phyloP scores from a whole-genome alignment of 257 asterid genomes.

The Coffea canephora region DNA sequence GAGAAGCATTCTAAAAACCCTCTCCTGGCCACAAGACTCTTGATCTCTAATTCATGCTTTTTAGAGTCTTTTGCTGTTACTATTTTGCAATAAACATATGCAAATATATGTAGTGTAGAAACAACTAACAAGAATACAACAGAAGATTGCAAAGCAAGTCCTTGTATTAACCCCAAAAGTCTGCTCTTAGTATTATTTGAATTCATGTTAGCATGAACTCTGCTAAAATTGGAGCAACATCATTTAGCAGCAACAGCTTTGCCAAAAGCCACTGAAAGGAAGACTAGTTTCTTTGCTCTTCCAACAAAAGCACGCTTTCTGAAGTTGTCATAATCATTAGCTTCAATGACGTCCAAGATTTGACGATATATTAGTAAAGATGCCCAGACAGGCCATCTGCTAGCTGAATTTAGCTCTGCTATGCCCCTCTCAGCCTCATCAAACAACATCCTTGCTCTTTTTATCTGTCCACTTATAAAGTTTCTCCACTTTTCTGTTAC shows the following conservation, averaged over 20 bases:
- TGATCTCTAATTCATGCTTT: no score
- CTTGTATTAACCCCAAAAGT: not conserved
- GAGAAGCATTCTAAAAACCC: no score
- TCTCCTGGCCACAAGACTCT: no score
- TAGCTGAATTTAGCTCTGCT: slow-evolving; percentile 16
- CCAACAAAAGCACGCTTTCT: slow-evolving; percentile 20
- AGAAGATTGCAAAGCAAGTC: not conserved
- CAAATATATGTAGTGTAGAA: no score
- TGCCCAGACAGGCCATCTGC: slow-evolving; percentile 29
- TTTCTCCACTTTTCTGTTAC: slow-evolving; percentile 26
- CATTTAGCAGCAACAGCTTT: not conserved
- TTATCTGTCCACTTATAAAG: slow-evolving; percentile 19
- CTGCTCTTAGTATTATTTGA: not conserved
- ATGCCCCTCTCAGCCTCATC: slow-evolving; percentile 25
- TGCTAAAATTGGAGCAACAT: slow-evolving; percentile 3
- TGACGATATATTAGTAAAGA: slow-evolving; percentile 12
- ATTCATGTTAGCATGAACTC: not conserved
- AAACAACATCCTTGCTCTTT: slow-evolving; percentile 10
- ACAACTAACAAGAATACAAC: not conserved
- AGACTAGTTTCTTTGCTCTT: slow-evolving; percentile 12
- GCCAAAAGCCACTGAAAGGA: slow-evolving; percentile 13
- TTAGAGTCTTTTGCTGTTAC: no score
- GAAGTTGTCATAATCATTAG: slow-evolving; percentile 21
- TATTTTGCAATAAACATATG: no score
- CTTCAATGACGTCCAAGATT: slow-evolving; percentile 25